Base-by-base conservation (phyloP, 257 asterid genomes). In the Fraxinus excelsior region DNA sequence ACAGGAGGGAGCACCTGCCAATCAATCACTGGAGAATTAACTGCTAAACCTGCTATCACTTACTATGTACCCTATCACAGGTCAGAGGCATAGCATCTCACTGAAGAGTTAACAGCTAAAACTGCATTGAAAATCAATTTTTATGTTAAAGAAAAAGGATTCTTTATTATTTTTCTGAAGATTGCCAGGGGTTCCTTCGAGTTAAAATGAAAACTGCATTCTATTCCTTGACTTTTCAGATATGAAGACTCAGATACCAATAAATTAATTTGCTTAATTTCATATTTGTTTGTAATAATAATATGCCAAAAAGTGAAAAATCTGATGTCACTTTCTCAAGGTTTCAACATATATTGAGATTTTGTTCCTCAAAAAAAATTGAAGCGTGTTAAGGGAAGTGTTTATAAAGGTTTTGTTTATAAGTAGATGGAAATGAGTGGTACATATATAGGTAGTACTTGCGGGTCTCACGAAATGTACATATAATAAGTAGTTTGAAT, bases 1-100 rank as follows among this genome's bases (percentile, higher is more conserved):
- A 85, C 77, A 87, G 78, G 81, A 87, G 86, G 94, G 94, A 89
- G 92, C 94, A 86, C 94, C 94, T 89, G 94, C 88, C 89, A 88
- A 88, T 90, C 96, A 90, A 87, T 90, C 90, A 84, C 81, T 85
- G 76, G 76, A 89, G 82, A 82, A 88, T 88, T 81, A 88, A 88
- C 87, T 76, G 91, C 90, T 88, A 90, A 88, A 86, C 81, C 83
- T 71, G 85, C 80, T 82, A 60, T 72, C 76, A 51, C 71, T 65
- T 80, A 79, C 81, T 70, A 69, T 80, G 75, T 68, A 70, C 32
- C 46, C 64, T 38, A 67, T 67, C 77, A 23, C 64, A 66, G 76
- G 34, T 68, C 83, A 79, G 53, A 77, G 38, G 35, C 64, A 67
- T 3, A 46, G 56, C 29, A 77, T 76, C 37, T 72, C n/a, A 75